Conservation (phyloP, 2,329 filamentous ascomycete genomes). For the Epichloe brachyelytri region DNA sequence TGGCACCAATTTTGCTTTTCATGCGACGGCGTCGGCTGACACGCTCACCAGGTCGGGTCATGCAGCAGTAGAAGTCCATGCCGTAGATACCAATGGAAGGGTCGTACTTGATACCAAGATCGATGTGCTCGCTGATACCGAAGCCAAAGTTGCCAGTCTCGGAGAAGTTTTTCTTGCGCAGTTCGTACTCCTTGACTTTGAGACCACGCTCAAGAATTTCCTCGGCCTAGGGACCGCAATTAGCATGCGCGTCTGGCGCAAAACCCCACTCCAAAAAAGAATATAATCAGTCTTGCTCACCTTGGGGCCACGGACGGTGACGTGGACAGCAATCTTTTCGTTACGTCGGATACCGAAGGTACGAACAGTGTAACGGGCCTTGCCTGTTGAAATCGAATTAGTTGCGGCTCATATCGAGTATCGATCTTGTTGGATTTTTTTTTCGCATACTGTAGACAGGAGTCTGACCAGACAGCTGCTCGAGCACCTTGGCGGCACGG, state of each 20-base stretch:
- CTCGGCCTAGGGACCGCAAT: slow-evolving; percentile 54
- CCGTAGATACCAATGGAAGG: slow-evolving; percentile 97
- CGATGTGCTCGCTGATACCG: slow-evolving; percentile 99
- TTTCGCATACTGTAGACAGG: slow-evolving; percentile 82
- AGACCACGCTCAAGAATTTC: slow-evolving; percentile 99
- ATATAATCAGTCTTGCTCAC: slow-evolving; percentile 16
- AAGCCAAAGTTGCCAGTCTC: slow-evolving; percentile 99
- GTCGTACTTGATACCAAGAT: slow-evolving; percentile 99
- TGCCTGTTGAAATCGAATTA: slow-evolving; percentile 45
- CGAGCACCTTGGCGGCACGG: slow-evolving; percentile 98
- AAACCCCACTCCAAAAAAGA: background rate
- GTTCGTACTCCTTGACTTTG: slow-evolving; percentile 99
- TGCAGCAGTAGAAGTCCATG: slow-evolving; percentile 99
- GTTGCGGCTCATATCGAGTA: slow-evolving; percentile 4
- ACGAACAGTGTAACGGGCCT: slow-evolving; percentile 99
- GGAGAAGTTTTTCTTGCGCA: slow-evolving; percentile 98
- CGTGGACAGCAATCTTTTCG: slow-evolving; percentile 99
- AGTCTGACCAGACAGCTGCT: slow-evolving; percentile 98
- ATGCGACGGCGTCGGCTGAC: slow-evolving; percentile 87
- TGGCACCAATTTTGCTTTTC: slow-evolving; percentile 74
- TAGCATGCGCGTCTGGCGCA: slow-evolving; percentile 8
- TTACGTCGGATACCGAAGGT: slow-evolving; percentile 99
- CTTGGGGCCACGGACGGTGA: slow-evolving; percentile 95
- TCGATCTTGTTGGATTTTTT: background rate
- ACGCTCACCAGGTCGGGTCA: slow-evolving; percentile 98